A percentile compares a stretch with the other conserved stretches of the same genome.
Conservation (phyloP, 2,329 filamentous ascomycete genomes). For the Claviceps lovelessii region DNA sequence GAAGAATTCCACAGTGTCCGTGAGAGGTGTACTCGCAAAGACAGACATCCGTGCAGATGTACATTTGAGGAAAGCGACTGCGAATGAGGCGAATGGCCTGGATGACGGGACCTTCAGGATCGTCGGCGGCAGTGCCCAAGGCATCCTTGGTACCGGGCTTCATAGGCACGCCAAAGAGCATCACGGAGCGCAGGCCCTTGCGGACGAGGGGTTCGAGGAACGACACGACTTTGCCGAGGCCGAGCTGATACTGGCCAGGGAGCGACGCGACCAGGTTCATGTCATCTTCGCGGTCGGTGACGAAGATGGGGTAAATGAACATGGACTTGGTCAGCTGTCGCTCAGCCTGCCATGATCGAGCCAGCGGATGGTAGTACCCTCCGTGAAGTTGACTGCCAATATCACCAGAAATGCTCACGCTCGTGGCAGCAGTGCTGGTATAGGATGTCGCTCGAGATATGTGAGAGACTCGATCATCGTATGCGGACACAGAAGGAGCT, state of each 20-base stretch:
- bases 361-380: conserved; percentile 68
- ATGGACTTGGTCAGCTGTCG: conserved; percentile 87
- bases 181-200: conserved; percentile 84
- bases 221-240: conserved; percentile 70
- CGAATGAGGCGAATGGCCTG: conserved; percentile 71
- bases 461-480: conserved; percentile 46
- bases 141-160: conserved; percentile 72
- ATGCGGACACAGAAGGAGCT: conserved; percentile 36
- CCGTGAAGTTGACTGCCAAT: conserved; percentile 75
- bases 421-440: conserved; percentile 51
- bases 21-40: conserved; percentile 98
- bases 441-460: conserved; percentile 52
- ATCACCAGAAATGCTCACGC: conserved; percentile 56
- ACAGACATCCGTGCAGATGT: conserved; percentile 85
- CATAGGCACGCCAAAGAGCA: conserved; percentile 88
- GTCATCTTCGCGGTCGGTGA: conserved; percentile 88
- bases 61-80: conserved; percentile 74
- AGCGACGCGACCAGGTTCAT: conserved; percentile 81
- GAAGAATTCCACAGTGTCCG: conserved; percentile 90
- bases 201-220: conserved; percentile 76
- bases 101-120: conserved; percentile 85
- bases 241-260: conserved; percentile 77
- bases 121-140: conserved; percentile 81
- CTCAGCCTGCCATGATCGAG: conserved; percentile 70
- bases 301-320: conserved; percentile 95